Evolutionary conservation across 805 yeast species (phyloP), one percentile per base, ranked within the genome.

Genomic region (Metschnikowia orientalis): DNA sequence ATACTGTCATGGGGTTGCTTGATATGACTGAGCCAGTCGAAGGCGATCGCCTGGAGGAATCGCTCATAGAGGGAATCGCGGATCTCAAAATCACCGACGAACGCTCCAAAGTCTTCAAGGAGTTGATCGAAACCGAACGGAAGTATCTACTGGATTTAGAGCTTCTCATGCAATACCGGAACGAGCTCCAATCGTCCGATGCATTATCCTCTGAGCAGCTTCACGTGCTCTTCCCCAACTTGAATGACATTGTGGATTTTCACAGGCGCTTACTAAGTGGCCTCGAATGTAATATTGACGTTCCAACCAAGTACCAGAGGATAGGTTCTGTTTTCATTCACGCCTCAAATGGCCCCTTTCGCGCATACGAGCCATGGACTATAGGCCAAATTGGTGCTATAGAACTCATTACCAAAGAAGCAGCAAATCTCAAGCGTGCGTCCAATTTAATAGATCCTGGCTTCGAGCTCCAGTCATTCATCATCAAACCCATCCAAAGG

Each of bases 401-500:
- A 26, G 95, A 86, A 35, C 72, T 87, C 35, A 83, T 92, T 23
- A 67, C 69, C 27, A 73, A 71, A 44, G 87, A 84, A 44, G 71
- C 77, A 4, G 53, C 68, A 4, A 75, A 75, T 45, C 69, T 87
- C 33, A 61, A 54, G 28, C 70, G 71, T 39, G 69, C 78, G 13
- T 69, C 81, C 4, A 53, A 63, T 13, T 60, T 88, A 23, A 77
- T 89, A 39, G 90, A 80, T 44, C 90, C 92, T 17, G 82, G 86
- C 26, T 79, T 88, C 53, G 98, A 90, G 57, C 68, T 92, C 34
- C 97, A 85, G 54, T 79, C 90, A 31, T 85, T 85, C 57, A 69
- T 92, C 25, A 76, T 92, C 47, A 92, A 90, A 56, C 99, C 99
- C 0, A 86, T 92, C 23, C 99, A 92, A 64, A 74, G 99, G 43